Evolutionary conservation across 1,139 yeast genomes (phyloP), one percentile per base, ranked within the genome.

Genomic region (Yamadazyma spencermartinsiae): DNA sequence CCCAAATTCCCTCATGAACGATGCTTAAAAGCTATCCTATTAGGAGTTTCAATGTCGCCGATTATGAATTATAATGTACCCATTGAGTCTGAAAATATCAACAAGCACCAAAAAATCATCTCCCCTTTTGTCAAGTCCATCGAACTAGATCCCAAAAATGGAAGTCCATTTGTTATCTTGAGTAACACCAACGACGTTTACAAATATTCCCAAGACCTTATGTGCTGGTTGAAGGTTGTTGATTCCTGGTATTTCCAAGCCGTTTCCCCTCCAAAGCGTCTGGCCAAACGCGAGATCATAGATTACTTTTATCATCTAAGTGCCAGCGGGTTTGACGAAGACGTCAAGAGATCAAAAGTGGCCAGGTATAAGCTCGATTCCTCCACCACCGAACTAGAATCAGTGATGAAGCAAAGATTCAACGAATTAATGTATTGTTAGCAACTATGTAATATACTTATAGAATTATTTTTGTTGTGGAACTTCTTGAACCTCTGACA

Each of bases 31-130:
- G 63, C 61, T 2, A 39, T 72, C 1, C 47, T 75, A 27, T 58
- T 56, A 23, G 72, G 70, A 1, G 64, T 78, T 0, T 74, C 84
- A 1, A 45, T 81, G 32, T 78, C 86, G 0, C 70, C 82, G 0
- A 60, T 80, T 2, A 48, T 79, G 41, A 77, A 78, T 43, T 40
- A 41, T 18, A 55, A 54, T 20, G 42, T 54, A 20, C 41, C 41
- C 6, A 38, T 54, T 19, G 43, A 41, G 11, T 30, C 25, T 24
- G 33, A 30, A 7, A 18, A 21, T 21, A 31, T 23, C 7, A 15
- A 8, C 8, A 13, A 13, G 11, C 21, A 21, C 3, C 27, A 31
- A n/a, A 32, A 34, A 13, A 11, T 58, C 4, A 33, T 54, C 5
- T 48, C 60, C 5, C 68, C 71, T 9, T 54, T 51, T 33, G 54